Evolutionary conservation across 1,284 basidiomycete genomes (phyloP).

Genomic region (Ganoderma lucidum): DNA sequence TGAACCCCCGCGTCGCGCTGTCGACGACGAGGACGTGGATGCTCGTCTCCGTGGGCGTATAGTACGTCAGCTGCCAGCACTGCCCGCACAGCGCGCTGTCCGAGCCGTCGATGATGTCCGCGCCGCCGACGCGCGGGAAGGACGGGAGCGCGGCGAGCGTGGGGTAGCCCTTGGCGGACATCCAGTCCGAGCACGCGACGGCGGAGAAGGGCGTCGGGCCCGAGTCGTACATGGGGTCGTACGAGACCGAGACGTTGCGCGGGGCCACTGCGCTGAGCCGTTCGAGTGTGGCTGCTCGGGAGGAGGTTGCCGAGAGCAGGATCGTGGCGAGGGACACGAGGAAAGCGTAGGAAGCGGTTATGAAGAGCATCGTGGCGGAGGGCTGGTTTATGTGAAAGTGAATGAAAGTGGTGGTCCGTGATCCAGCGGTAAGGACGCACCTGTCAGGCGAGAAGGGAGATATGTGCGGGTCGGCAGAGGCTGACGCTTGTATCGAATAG

Average conservation of each 20-base stretch:
- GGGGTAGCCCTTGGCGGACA: background rate
- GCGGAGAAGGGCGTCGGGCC: background rate
- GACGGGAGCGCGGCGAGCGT: background rate
- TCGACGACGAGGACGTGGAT: conserved; percentile 52
- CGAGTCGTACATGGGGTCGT: background rate
- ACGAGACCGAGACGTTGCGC: background rate
- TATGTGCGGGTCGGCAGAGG: background rate
- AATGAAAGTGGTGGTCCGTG: background rate
- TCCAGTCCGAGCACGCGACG: background rate
- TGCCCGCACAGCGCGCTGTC: conserved; percentile 51
- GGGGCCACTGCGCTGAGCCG: background rate
- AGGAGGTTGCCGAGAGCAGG: background rate
- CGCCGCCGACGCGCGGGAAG: conserved; percentile 59
- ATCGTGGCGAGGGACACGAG: background rate
- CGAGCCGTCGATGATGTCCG: conserved; percentile 47
- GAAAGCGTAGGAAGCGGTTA: background rate
- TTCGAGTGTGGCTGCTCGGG: background rate
- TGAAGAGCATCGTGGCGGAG: background rate
- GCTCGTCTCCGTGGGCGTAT: conserved; percentile 31
- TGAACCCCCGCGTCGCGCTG: conserved; percentile 45
- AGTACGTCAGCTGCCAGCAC: conserved; percentile 52
- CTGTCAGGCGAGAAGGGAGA: background rate
- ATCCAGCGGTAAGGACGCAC: background rate
- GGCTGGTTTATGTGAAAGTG: background rate
- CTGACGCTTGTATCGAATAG: background rate